Base-by-base conservation (phyloP, 192 early-diverging fungal species). In the Podila minutissima region DNA sequence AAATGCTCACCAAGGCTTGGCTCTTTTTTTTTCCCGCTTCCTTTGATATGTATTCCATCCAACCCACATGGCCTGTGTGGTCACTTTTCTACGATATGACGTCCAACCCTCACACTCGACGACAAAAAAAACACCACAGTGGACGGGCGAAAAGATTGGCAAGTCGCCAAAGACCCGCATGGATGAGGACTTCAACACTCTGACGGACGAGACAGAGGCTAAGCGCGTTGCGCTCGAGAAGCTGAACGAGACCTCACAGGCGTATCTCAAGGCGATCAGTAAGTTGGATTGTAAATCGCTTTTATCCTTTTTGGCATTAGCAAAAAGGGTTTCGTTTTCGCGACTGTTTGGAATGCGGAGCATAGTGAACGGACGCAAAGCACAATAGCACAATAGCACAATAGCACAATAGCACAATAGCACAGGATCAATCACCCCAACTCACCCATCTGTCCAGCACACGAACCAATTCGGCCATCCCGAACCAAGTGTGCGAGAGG, bases 61-160 rank as follows among this genome's bases (percentile, higher is more conserved):
- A 3, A 46, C 41, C 41, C 41, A 55, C 53, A 55, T 63, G 62
- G 28, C n/a, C 62, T 29, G 5, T 31, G 22, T 60, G 59, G 12
- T 60, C 8, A 60, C 59, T 60, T 9, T 61, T 24, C 6, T 32
- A 12, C 4, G 24, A 31, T 60, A 29, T 31, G 26, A 6, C 26
- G 32, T 31, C 26, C 29, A 26, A 13, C 0, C 8, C 26, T 6
- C 24, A 24, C 17, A 46, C 33, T 38, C n/a, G 20, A 22, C 8
- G 22, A 20, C 6, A 66, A 3, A 1, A 20, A 38, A 15, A 46
- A 32, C 41, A 58, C 28, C 51, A 58, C 57, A 70, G 68, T 70
- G 68, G 68, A 70, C 68, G 15, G 68, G 68, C 37, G 68, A 70
- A 62, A 70, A 70, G 59, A 70, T 70, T 37, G 68, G 68, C 68